These are phyloP conservation scores for Trametes versicolor DNA, from an alignment of 1,284 basidiomycete genomes.

Conservation along the genomic window DNA sequence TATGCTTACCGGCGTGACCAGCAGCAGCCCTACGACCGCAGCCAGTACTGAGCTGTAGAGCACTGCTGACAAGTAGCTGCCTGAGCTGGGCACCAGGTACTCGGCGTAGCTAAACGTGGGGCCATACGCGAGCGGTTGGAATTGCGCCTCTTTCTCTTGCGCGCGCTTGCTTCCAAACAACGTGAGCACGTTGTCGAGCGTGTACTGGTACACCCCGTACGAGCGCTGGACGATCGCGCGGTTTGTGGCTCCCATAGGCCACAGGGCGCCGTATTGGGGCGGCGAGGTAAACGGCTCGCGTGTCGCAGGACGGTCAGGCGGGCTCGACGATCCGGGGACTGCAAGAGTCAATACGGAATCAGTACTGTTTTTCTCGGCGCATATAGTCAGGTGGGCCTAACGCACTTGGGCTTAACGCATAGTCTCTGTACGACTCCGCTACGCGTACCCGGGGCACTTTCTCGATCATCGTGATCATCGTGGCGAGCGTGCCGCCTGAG, in stretches of 20 bases:
- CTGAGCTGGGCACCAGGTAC: constrained; percentile 58
- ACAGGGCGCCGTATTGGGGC: constrained; percentile 63
- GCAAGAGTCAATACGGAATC: background rate
- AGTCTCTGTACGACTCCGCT: constrained; percentile 50
- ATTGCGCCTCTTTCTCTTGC: constrained; percentile 31
- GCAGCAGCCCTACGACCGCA: constrained; percentile 25
- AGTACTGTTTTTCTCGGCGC: background rate
- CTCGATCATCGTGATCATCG: constrained; percentile 58
- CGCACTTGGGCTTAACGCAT: constrained; percentile 67
- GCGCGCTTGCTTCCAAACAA: constrained; percentile 2
- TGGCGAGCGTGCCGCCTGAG: constrained; percentile 78
- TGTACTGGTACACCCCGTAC: constrained; percentile 72
- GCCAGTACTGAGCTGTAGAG: constrained; percentile 51
- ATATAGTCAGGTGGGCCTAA: background rate
- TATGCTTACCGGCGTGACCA: constrained; percentile 48
- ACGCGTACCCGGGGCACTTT: constrained; percentile 55
- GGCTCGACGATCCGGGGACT: constrained; percentile 56
- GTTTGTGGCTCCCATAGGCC: constrained; percentile 72
- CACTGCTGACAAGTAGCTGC: constrained; percentile 49
- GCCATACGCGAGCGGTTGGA: constrained; percentile 59
- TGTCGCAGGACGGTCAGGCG: constrained; percentile 54
- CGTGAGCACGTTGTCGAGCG: constrained; percentile 6
- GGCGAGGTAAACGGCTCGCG: constrained; percentile 56
- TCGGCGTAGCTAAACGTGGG: constrained; percentile 80
- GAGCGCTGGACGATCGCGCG: constrained; percentile 80